phyloP scores from a whole-genome alignment of 2,329 filamentous ascomycete species.

The Berkeleyomyces basicola region DNA sequence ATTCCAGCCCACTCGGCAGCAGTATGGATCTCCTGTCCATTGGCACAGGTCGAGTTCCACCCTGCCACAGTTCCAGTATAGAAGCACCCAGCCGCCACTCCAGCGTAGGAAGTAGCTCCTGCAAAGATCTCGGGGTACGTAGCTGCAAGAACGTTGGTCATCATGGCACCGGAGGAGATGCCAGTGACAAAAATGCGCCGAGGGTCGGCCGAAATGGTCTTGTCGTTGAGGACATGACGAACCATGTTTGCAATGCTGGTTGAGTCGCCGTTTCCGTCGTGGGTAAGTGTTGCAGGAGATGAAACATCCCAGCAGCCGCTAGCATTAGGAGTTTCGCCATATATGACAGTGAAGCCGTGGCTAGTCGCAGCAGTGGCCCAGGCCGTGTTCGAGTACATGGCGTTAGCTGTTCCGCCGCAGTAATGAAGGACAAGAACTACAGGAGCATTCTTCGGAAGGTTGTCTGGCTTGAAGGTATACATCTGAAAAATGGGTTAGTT shows the following conservation, averaged over 20 bases:
- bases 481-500: conserved; percentile 11
- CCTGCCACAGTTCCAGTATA: conserved; percentile 25
- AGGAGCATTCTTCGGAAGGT: conserved; percentile 24
- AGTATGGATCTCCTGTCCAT: conserved; percentile 29
- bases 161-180: conserved; percentile 31
- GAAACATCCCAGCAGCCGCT: conserved; percentile 43
- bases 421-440: conserved; percentile 38
- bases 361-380: conserved; percentile 29
- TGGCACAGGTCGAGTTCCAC: conserved; percentile 39
- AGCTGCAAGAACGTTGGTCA: conserved; percentile 29
- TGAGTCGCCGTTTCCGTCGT: conserved; percentile 39
- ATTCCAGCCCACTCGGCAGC: conserved; percentile 26
- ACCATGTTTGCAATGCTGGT: conserved; percentile 44
- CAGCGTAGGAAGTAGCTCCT: conserved; percentile 33
- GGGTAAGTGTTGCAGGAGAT: conserved; percentile 31
- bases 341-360: conserved; percentile 34
- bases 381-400: conserved; percentile 31
- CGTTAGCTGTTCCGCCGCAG: conserved; percentile 33
- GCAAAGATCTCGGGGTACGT: conserved; percentile 39
- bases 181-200: conserved; percentile 38
- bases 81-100: conserved; percentile 41
- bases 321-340: conserved; percentile 34
- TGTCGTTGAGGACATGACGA: conserved; percentile 33
- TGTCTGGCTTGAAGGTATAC: conserved; percentile 22
- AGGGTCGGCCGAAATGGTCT: conserved; percentile 29